phyloP scores from a whole-genome alignment of 2,329 filamentous ascomycete species.

The Stagonosporopsis cucurbitacearum region DNA sequence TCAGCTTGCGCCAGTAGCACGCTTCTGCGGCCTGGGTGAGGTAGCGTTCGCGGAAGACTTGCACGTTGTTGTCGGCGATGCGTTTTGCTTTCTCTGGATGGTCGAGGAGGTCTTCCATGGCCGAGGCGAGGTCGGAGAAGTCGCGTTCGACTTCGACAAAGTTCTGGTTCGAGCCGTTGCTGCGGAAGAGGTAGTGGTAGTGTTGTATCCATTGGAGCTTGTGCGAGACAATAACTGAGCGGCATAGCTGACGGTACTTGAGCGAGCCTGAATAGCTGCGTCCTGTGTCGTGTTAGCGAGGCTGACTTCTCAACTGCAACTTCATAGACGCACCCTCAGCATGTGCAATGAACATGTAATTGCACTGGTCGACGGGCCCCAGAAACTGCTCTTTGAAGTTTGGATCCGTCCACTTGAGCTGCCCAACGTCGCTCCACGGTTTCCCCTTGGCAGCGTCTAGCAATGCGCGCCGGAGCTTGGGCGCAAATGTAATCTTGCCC shows the following conservation, averaged over 20 bases:
- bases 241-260: slow-evolving; percentile 62
- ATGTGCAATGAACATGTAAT: slow-evolving; percentile 62
- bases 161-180: slow-evolving; percentile 40
- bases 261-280: slow-evolving; percentile 59
- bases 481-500: slow-evolving; percentile 42
- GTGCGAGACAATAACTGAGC: slow-evolving; percentile 44
- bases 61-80: slow-evolving; percentile 43
- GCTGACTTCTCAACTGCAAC: neutral
- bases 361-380: slow-evolving; percentile 61
- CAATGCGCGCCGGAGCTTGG: slow-evolving; percentile 39
- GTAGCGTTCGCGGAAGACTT: slow-evolving; percentile 42
- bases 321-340: slow-evolving; percentile 54
- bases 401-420: slow-evolving; percentile 38
- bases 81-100: slow-evolving; percentile 43
- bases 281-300: slow-evolving; percentile 33
- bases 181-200: slow-evolving; percentile 42
- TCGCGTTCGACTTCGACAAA: slow-evolving; percentile 46
- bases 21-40: slow-evolving; percentile 42
- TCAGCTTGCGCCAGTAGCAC: slow-evolving; percentile 38
- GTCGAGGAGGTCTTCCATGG: slow-evolving; percentile 40
- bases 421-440: slow-evolving; percentile 42
- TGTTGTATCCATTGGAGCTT: slow-evolving; percentile 47
- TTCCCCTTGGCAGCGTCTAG: slow-evolving; percentile 40
- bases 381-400: slow-evolving; percentile 52
- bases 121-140: slow-evolving; percentile 39